Base-by-base conservation (phyloP, 345 rosid species). In the Iberis pinnata region DNA sequence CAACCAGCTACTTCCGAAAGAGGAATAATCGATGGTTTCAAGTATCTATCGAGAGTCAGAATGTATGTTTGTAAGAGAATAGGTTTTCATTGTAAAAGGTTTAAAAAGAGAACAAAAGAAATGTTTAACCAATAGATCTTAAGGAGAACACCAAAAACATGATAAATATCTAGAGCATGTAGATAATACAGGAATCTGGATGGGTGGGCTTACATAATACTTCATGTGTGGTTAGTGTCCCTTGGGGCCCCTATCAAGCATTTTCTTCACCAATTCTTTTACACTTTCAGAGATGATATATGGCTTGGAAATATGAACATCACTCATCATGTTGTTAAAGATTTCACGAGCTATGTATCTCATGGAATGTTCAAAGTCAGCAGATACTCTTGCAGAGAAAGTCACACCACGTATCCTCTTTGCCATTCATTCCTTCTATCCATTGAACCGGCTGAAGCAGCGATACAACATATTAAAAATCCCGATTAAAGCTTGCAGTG, bases 341-440 rank as follows among this genome's bases (percentile, higher is more conserved):
- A 88, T 79, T 59, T 94, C 97, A 73, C 96, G 95, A 50, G 97
- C 94, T 13, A 95, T 77, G 39, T 71, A 75, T 50, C 92, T 70
- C 92, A 86, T 80, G 12, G 80, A 68, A 65, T 77, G 77, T 69
- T 89, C 99, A 70, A 80, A 80, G 67, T 80, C 86, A 45, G 67
- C 14, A 45, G 83, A 66, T 8, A 88, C 99, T 72, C 71, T 81
- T 58, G 87, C 49, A 18, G 97, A 88, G 72, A 81, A 93, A 54
- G 90, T 78, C 17, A 42, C 51, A 47, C 97, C 96, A 70, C 99
- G 83, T 62, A 93, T 88, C 77, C 78, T 83, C 74, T 79, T 88
- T 24, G 83, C 88, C 95, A 83, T 83, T 53, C 97, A 97, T 70
- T 86, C 95, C n/a, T 36, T 93, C 89, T 12, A 70, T 58, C 97